Conservation (phyloP, 2,329 filamentous ascomycete genomes). For the Sporothrix pseudoabietina region DNA sequence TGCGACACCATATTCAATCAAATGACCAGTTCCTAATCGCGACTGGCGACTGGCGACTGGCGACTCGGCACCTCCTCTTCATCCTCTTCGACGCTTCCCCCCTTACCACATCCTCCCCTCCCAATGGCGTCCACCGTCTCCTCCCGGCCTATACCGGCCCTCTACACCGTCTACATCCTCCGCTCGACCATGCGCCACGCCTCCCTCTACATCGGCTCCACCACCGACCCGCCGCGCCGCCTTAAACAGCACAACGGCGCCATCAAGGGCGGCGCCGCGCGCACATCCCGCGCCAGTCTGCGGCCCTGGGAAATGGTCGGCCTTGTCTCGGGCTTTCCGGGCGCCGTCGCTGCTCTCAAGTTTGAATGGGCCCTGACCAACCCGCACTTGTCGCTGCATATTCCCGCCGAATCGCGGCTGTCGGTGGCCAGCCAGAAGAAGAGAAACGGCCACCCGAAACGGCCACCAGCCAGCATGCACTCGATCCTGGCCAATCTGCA, state of each 20-base stretch:
- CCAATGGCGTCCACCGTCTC: conserved; percentile 11
- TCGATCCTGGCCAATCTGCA: conserved; percentile 80
- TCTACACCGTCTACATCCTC: conserved; percentile 92
- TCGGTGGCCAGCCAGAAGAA: conserved; percentile 55
- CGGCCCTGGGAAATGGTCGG: conserved; percentile 91
- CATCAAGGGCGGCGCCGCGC: conserved; percentile 75
- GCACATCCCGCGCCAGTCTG: conserved; percentile 67
- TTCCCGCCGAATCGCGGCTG: conserved; percentile 65
- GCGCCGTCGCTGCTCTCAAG: conserved; percentile 82
- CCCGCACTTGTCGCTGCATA: conserved; percentile 77
- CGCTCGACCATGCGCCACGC: conserved; percentile 75
- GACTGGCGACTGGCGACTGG: neutral
- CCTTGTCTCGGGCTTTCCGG: conserved; percentile 85
- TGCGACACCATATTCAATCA: neutral
- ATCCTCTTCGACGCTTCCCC: neutral
- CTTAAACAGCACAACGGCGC: conserved; percentile 90
- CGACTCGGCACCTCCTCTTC: neutral
- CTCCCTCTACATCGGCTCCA: conserved; percentile 86
- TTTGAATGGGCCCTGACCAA: conserved; percentile 97
- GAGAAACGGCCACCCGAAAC: conserved; percentile 56
- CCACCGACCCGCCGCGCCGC: conserved; percentile 81
- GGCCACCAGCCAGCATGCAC: conserved; percentile 62
- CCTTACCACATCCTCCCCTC: neutral
- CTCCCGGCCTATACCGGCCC: conserved; percentile 68
- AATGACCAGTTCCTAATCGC: neutral